Percentiles rank a stretch among this genome's conserved stretches.
These are phyloP conservation scores for Gynandropsis gynandra DNA, from an alignment of 345 rosid species.

Conservation along the genomic window DNA sequence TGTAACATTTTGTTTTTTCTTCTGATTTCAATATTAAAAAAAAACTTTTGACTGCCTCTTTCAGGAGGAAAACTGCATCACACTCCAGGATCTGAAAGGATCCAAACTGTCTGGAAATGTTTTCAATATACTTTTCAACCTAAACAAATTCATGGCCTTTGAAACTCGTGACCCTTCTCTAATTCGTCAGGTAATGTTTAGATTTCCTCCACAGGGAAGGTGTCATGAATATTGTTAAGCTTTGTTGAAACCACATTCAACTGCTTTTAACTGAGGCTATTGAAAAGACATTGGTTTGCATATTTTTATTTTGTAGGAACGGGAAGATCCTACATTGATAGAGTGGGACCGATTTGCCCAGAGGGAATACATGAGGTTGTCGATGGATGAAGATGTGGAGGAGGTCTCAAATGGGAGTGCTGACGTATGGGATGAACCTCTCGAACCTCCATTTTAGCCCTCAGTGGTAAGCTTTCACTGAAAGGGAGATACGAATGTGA, in stretches of 20 bases:
- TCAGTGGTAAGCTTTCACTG: slow-evolving; percentile 9
- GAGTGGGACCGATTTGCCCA: slow-evolving; percentile 79
- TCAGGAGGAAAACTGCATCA: slow-evolving; percentile 51
- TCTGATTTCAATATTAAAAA: neutral
- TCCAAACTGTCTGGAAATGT: slow-evolving; percentile 72
- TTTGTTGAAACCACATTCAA: no score
- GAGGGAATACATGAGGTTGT: slow-evolving; percentile 59
- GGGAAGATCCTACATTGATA: slow-evolving; percentile 58
- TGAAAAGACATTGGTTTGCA: no score
- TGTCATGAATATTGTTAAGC: no score
- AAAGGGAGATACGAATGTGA: neutral
- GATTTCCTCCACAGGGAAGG: neutral
- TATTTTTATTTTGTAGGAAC: slow-evolving; percentile 34
- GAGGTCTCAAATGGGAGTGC: slow-evolving; percentile 68
- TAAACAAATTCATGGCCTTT: slow-evolving; percentile 70
- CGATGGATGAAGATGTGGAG: slow-evolving; percentile 79
- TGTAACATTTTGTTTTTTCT: no score
- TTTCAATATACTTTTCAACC: slow-evolving; percentile 84
- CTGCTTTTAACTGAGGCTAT: no score
- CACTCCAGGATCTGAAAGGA: slow-evolving; percentile 52
- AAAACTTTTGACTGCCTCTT: neutral
- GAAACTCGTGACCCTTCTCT: slow-evolving; percentile 79
- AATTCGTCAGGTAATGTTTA: slow-evolving; percentile 57
- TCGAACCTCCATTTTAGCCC: slow-evolving; percentile 53
- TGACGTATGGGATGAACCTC: slow-evolving; percentile 67